Evolutionary conservation across 192 early-diverging fungal genomes (phyloP), one percentile per base, ranked within the genome.

Genomic region (Gigaspora rosea): DNA sequence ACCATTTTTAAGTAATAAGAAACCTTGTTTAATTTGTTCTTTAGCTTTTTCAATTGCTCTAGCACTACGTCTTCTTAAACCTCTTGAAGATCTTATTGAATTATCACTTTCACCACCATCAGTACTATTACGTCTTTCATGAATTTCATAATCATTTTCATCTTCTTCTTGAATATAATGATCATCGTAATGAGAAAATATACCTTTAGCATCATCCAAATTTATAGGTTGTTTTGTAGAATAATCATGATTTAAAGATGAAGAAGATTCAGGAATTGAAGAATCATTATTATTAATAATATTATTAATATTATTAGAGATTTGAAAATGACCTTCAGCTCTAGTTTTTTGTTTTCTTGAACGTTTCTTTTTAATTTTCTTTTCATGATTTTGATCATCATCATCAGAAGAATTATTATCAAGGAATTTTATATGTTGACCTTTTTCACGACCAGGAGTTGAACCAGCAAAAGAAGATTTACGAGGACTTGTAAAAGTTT

Each of bases 11-110:
- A 85, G 77, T 33, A 84, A 46, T 33, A 82, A 57, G 35, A 82
- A 48, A 62, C 81, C 79, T 36, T 78, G 76, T 67, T 79, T 80
- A 13, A 85, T 81, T 49, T 85, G 81, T 48, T 85, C 83, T 49
- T 82, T 82, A 48, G 80, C 83, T 65, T 82, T 82, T 76, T 85
- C 83, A 5, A 81, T 4, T 2, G 61, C 78, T 54, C 80, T 80
- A 32, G 76, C 76, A 36, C 83, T 63, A 63, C 83, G 83, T 48
- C 83, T 78, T 48, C 80, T 77, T 65, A 83, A 61, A 78, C 79
- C 33, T 74, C 63, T 41, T 76, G 69, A 27, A 50, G 41, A n/a
- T 73, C 78, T 47, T 58, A 71, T 18, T 77, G 70, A 46, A 71
- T 10, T 18, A 56, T 71, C 52, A 22, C 20, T 47, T 18, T 41